Base-by-base conservation (phyloP, 495 filamentous ascomycete genomes). In the Hamigera avellanea region DNA sequence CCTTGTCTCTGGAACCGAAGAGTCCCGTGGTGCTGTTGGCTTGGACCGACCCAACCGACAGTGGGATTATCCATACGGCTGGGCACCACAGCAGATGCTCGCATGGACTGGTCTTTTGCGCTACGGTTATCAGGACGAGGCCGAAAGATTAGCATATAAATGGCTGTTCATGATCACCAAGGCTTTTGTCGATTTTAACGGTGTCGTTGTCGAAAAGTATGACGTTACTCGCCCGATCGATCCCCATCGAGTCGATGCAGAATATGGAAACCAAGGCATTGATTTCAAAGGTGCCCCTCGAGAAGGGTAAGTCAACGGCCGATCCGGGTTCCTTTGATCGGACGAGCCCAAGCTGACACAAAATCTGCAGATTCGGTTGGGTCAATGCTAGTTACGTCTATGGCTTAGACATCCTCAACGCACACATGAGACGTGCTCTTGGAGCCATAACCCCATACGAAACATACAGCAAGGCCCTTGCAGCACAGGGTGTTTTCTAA, bases 101-200 rank as follows among this genome's bases (percentile, higher is more conserved):
- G 91, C 91, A 1, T 96, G 93, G 91, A 85, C 80, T 0, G 93
- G 85, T 5, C 67, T 98, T 21, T 69, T 83, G 52, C 78, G 86
- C 12, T 98, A 95, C 49, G 86, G 88, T 14, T 96, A 91, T 49
- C 72, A 83, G 27, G 80, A 86, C 17, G 88, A 94, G 27, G 87
- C 84, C 0, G 80, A 93, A 59, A 68, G 87, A 15, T 59, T 98
- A 26, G 80, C 83, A 0, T 96, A 96, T 59, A 86, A 85, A 53
- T 98, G 91, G 91, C 62, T 94, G 15, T 93, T 86, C 56, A 96
- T 95, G 89, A 82, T 94, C 46, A 94, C 83, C 21, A 93, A 91
- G 57, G 84, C 87, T 0, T 98, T 96, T 61, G 83, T 93, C 16
- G 87, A 98, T 49, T 96, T 87, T 68, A 94, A 95, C 48, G 91